Conservation (phyloP, 1,284 basidiomycete species). For the Trichosporon ovoides region DNA sequence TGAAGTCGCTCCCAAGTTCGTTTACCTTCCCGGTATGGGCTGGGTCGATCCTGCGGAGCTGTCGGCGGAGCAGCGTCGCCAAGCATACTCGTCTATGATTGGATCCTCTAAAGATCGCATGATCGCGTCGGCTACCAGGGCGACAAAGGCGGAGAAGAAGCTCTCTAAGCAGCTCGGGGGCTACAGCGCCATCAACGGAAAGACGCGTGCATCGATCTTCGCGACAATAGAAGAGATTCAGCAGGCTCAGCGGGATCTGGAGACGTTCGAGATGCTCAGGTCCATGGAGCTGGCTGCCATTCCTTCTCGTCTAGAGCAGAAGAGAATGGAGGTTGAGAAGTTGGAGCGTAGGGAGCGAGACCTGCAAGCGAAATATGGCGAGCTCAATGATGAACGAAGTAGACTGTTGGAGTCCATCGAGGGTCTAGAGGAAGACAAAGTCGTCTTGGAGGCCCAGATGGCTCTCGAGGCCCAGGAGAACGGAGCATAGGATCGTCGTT, state of each 20-base stretch:
- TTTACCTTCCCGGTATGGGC: constrained; percentile 57
- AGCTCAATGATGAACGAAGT: constrained; percentile 66
- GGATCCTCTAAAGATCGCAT: constrained; percentile 64
- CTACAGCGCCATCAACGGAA: constrained; percentile 72
- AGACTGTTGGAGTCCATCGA: constrained; percentile 60
- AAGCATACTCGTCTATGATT: constrained; percentile 62
- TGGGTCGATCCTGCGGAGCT: constrained; percentile 68
- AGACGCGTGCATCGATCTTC: constrained; percentile 62
- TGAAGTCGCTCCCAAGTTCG: constrained; percentile 57
- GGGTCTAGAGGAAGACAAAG: constrained; percentile 46
- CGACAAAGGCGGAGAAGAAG: constrained; percentile 87
- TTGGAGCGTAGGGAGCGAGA: constrained; percentile 68
- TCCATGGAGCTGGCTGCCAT: constrained; percentile 67
- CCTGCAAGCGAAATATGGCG: constrained; percentile 76
- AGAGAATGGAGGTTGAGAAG: constrained; percentile 76
- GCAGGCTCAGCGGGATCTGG: constrained; percentile 62
- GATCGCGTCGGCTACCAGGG: constrained; percentile 73
- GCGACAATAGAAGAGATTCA: constrained; percentile 68
- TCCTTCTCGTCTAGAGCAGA: constrained; percentile 64
- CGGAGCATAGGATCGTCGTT: background rate
- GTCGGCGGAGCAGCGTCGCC: constrained; percentile 57
- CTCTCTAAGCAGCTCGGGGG: constrained; percentile 81
- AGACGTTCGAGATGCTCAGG: constrained; percentile 69
- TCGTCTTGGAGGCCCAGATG: constrained; percentile 43
- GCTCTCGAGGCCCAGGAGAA: constrained; percentile 43